These are phyloP conservation scores for Diplogelasinospora grovesii DNA, from an alignment of 495 filamentous ascomycete species.

Conservation along the genomic window DNA sequence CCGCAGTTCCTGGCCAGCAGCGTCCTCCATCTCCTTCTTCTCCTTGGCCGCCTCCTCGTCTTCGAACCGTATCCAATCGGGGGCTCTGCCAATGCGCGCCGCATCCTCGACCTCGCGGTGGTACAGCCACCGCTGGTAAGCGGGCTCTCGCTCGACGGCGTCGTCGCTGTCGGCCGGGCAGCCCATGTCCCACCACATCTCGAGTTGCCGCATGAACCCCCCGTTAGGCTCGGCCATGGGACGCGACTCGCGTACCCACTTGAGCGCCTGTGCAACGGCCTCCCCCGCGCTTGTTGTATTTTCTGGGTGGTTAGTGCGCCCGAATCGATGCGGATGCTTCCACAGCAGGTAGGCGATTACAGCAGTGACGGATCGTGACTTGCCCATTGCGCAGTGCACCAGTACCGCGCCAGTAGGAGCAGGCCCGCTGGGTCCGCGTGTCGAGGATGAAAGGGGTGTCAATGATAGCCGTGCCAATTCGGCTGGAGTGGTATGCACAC, in stretches of 20 bases:
- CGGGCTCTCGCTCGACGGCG: slow-evolving; percentile 53
- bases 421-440: too few species aligned
- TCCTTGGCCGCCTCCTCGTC: slow-evolving; percentile 52
- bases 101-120: slow-evolving; percentile 68
- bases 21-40: slow-evolving; percentile 1
- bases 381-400: slow-evolving; percentile 82
- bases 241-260: slow-evolving; percentile 55
- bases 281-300: slow-evolving; percentile 12
- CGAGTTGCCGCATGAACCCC: slow-evolving; percentile 82
- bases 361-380: slow-evolving; percentile 81
- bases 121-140: slow-evolving; percentile 88
- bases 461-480: too few species aligned
- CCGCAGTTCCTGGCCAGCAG: slow-evolving; percentile 39
- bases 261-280: slow-evolving; percentile 35
- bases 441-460: too few species aligned
- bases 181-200: slow-evolving; percentile 79
- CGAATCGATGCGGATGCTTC: slow-evolving; percentile 43
- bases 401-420: slow-evolving; percentile 60
- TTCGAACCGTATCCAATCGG: slow-evolving; percentile 74
- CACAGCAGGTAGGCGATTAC: slow-evolving; percentile 82
- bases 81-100: slow-evolving; percentile 52
- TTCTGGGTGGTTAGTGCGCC: slow-evolving; percentile 20
- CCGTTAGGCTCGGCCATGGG: slow-evolving; percentile 76
- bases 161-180: slow-evolving; percentile 54
- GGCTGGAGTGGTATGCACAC: too few species aligned